phyloP scores from a whole-genome alignment of 495 filamentous ascomycete species.

The Tuber melanosporum region DNA sequence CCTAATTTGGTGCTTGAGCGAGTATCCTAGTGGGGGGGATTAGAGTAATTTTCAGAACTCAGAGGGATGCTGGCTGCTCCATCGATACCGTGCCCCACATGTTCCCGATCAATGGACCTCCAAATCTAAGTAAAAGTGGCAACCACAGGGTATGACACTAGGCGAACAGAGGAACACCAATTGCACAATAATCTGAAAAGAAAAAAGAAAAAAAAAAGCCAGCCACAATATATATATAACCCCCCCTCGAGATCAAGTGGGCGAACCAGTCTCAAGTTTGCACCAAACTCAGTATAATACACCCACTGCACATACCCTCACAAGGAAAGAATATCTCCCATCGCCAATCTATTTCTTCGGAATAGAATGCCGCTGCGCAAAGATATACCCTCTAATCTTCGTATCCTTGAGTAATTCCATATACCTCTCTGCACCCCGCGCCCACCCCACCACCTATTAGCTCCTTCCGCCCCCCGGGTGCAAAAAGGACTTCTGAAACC shows the following conservation, averaged over 20 bases:
- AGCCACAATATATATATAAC: neutral
- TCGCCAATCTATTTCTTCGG: conserved; percentile 19
- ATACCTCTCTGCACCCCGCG: conserved; percentile 67
- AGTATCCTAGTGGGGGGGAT: neutral
- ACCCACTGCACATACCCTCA: neutral
- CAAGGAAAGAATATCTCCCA: neutral
- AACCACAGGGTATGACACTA: neutral
- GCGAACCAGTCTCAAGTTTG: neutral
- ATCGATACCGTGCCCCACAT: neutral
- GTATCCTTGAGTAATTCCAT: conserved; percentile 78
- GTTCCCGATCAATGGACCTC: neutral
- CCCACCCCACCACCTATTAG: conserved; percentile 3
- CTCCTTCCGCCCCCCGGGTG: neutral
- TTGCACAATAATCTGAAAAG: neutral
- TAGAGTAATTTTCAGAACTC: neutral
- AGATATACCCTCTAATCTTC: conserved; percentile 81
- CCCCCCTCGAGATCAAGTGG: neutral
- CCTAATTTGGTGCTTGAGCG: neutral
- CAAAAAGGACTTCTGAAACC: conserved; percentile 41
- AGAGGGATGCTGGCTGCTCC: neutral
- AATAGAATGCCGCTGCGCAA: conserved; percentile 79
- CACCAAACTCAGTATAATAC: conserved; percentile 2
- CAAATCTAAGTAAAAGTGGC: neutral
- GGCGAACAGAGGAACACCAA: neutral
- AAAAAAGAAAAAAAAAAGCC: neutral